Evolutionary conservation across 768 basidiomycete genomes (phyloP).

Genomic region (Ephemerocybe angulata): DNA sequence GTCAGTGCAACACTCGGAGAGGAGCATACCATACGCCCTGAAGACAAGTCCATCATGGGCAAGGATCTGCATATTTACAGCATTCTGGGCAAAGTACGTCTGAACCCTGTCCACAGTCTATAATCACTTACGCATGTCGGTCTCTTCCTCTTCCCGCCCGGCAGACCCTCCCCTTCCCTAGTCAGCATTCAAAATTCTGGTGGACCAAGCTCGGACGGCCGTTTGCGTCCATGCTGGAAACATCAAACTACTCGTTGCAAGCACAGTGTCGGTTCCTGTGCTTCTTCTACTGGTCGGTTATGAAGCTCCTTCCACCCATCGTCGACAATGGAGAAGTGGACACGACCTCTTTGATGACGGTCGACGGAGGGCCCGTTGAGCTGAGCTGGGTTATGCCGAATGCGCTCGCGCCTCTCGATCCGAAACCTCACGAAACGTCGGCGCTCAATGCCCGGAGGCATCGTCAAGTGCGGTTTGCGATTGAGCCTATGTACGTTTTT

Average conservation of each 20-base stretch:
- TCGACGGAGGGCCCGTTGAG: constrained; percentile 31
- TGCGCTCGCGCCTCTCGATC: no score
- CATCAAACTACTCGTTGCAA: constrained; percentile 20
- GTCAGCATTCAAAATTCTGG: constrained; percentile 19
- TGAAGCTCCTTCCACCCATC: constrained; percentile 28
- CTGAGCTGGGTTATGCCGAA: constrained; percentile 32
- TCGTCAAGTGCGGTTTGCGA: constrained; percentile 30
- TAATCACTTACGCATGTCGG: no score
- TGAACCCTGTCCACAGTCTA: no score
- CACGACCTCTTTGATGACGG: constrained; percentile 27
- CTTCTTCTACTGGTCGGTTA: constrained; percentile 27
- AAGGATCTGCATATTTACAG: no score
- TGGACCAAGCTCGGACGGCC: constrained; percentile 25
- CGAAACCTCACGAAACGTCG: no score
- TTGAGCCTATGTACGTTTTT: constrained; percentile 28
- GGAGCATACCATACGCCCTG: no score
- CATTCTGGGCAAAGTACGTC: no score
- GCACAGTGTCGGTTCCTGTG: constrained; percentile 26
- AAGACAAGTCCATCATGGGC: no score
- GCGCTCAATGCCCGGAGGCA: constrained; percentile 11
- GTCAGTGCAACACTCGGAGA: no score
- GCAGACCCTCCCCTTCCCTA: constrained; percentile 3
- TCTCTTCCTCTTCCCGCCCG: no score
- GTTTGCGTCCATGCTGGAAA: constrained; percentile 29
- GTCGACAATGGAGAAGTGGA: constrained; percentile 17